Evolutionary conservation across 2,329 filamentous ascomycete species (phyloP).

Genomic region (Zasmidium cellare): DNA sequence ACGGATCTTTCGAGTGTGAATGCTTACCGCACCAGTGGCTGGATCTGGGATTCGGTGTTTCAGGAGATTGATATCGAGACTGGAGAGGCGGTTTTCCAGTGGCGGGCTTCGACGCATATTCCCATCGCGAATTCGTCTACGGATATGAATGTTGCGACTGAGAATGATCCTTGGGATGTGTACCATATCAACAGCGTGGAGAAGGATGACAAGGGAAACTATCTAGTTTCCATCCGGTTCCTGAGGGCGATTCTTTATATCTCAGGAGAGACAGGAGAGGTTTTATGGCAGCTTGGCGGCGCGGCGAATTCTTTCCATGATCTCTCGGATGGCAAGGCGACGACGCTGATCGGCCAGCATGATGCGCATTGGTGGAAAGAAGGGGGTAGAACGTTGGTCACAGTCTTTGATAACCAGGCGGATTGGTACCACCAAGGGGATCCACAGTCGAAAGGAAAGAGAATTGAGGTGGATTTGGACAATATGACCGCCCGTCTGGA

Average conservation of each 20-base stretch:
- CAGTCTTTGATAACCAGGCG: constrained; percentile 30
- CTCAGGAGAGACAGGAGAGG: constrained; percentile 46
- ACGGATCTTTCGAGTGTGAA: constrained; percentile 19
- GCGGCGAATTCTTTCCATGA: constrained; percentile 32
- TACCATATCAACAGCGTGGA: constrained; percentile 60
- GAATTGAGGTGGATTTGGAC: constrained; percentile 26
- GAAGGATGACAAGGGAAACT: constrained; percentile 53
- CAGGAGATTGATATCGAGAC: constrained; percentile 51
- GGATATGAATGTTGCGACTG: constrained; percentile 37
- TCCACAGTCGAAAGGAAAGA: constrained; percentile 20
- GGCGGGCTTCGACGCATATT: constrained; percentile 57
- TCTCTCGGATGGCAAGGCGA: constrained; percentile 25
- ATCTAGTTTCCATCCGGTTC: constrained; percentile 55
- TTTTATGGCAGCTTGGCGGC: constrained; percentile 53
- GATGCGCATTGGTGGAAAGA: constrained; percentile 46
- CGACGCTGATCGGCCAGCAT: constrained; percentile 51
- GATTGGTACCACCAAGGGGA: constrained; percentile 29
- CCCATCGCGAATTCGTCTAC: constrained; percentile 44
- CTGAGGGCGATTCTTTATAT: constrained; percentile 51
- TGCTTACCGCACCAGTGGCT: constrained; percentile 33
- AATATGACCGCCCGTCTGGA: constrained; percentile 32
- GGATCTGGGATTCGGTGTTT: constrained; percentile 35
- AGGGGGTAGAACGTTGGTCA: constrained; percentile 30
- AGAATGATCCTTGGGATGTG: constrained; percentile 53
- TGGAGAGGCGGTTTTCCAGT: constrained; percentile 58